These are phyloP conservation scores for Phytomonas sp. DNA, from an alignment of 208 protist species.

Conservation along the genomic window DNA sequence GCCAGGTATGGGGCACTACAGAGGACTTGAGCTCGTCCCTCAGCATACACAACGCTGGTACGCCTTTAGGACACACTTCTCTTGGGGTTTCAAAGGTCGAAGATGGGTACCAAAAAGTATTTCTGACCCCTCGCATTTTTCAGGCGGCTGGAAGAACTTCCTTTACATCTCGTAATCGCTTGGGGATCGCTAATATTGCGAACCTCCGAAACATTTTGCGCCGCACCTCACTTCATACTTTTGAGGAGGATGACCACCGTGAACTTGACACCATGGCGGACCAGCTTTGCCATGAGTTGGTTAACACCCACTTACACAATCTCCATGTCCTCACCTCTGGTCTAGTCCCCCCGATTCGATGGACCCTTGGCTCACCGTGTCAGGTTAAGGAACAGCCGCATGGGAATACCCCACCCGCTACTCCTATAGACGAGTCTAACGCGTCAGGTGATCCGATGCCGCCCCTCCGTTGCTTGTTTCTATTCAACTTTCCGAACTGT, in stretches of 20 bases:
- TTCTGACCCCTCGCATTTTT: background rate
- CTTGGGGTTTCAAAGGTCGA: background rate
- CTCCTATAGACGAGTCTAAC: background rate
- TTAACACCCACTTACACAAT: constrained; percentile 62
- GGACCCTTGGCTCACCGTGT: background rate
- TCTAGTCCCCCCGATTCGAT: background rate
- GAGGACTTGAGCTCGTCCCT: background rate
- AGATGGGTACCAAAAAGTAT: background rate
- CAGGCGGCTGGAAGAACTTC: background rate
- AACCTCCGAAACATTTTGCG: background rate
- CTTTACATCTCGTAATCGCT: background rate
- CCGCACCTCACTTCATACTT: background rate
- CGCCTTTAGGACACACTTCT: background rate
- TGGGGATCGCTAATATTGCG: background rate
- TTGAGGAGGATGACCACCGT: constrained; percentile 23
- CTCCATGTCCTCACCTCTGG: constrained; percentile 13
- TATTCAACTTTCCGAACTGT: constrained; percentile 66
- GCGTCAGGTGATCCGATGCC: background rate
- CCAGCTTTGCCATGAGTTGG: constrained; percentile 33
- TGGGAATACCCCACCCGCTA: background rate
- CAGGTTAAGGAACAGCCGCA: background rate
- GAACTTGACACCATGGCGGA: constrained; percentile 56
- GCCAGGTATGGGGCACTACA: background rate
- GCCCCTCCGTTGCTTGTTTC: constrained; percentile 28
- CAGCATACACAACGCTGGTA: background rate